Evolutionary conservation across 352 stramenopile species (phyloP), one percentile per base, ranked within the genome.

Genomic region (Phytophthora idaei): DNA sequence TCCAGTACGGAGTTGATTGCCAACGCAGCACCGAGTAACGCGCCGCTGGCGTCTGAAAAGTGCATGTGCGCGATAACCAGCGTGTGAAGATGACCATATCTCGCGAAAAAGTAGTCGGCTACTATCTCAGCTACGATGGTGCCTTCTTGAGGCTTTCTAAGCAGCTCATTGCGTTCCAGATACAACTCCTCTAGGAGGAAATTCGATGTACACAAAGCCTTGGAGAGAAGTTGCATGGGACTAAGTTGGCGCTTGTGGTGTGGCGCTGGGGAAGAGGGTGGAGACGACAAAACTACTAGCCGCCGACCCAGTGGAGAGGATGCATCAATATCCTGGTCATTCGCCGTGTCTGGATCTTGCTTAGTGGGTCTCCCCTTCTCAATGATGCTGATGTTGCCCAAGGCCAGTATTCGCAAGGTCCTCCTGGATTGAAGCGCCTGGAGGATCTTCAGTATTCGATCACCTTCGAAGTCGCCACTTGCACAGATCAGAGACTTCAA

Each of bases 31-130:
- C 79, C 81, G 15, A 93, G 60, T 0, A 74, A 39, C 4, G 61
- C 74, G 2, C 67, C 73, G 5, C 66, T 74, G 2, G 58, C 53
- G 41, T 90, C 83, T 15, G 69, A 77, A 27, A 92, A 62, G 8
- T 56, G 49, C 73, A 90, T 83, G 15, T 69, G 63, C 6, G 69
- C 73, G 1, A 85, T 60, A 7, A 75, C 67, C 17, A 93, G 67
- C n/a, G 61, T 81, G 8, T 60, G 55, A 6, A 93, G 66, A 14
- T 74, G 75, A 0, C 82, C 84, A 51, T 93, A 93, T 2, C 81
- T 71, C n/a, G 78, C 84, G 57, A 90, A 89, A 67, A 93, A 93
- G 59, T 83, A 93, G 59, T 93, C 84, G 15, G 82, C 79, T 0
- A 93, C 41, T n/a, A 83, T 74, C 0, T 27, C 55, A 7, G 80